phyloP scores from a whole-genome alignment of 2,329 filamentous ascomycete genomes.

The Leptosphaerulina australis region DNA sequence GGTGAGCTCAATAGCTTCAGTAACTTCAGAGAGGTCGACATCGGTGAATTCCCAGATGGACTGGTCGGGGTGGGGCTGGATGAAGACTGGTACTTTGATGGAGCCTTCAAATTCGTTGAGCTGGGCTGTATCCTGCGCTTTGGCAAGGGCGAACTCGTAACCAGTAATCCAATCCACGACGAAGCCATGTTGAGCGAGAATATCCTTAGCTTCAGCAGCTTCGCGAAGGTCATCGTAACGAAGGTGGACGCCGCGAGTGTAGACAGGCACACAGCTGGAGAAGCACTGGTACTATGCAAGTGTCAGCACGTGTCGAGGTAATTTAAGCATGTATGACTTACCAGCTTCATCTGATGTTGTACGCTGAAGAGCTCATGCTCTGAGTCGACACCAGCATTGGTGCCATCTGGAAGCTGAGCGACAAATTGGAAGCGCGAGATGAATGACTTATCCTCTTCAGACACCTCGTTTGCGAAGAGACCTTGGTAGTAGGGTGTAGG shows the following conservation, averaged over 20 bases:
- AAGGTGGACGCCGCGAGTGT: slow-evolving; percentile 35
- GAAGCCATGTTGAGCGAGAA: slow-evolving; percentile 32
- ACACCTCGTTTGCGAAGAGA: slow-evolving; percentile 38
- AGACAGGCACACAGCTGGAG: slow-evolving; percentile 27
- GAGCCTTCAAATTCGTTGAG: slow-evolving; percentile 44
- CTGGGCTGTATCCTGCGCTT: slow-evolving; percentile 30
- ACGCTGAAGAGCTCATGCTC: slow-evolving; percentile 34
- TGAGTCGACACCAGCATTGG: slow-evolving; percentile 28
- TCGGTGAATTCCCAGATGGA: slow-evolving; percentile 21
- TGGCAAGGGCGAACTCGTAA: slow-evolving; percentile 34
- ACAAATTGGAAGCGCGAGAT: slow-evolving; percentile 38
- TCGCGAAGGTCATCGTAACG: slow-evolving; percentile 50
- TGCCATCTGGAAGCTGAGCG: slow-evolving; percentile 27
- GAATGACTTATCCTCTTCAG: slow-evolving; percentile 24
- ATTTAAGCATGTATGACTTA: slow-evolving; percentile 18
- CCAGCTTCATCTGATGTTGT: slow-evolving; percentile 39
- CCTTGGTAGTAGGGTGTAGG: slow-evolving; percentile 21
- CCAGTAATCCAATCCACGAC: slow-evolving; percentile 27
- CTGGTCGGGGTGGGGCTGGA: slow-evolving; percentile 25
- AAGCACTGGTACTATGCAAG: slow-evolving; percentile 35
- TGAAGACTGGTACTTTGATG: slow-evolving; percentile 29
- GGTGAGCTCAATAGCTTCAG: slow-evolving; percentile 20
- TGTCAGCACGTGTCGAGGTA: slow-evolving; percentile 23
- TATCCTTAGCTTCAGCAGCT: slow-evolving; percentile 36
- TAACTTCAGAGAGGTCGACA: slow-evolving; percentile 24